Evolutionary conservation across 2,329 filamentous ascomycete species (phyloP), one percentile per base, ranked within the genome.

Genomic region (Paracoccidioides brasiliensis): DNA sequence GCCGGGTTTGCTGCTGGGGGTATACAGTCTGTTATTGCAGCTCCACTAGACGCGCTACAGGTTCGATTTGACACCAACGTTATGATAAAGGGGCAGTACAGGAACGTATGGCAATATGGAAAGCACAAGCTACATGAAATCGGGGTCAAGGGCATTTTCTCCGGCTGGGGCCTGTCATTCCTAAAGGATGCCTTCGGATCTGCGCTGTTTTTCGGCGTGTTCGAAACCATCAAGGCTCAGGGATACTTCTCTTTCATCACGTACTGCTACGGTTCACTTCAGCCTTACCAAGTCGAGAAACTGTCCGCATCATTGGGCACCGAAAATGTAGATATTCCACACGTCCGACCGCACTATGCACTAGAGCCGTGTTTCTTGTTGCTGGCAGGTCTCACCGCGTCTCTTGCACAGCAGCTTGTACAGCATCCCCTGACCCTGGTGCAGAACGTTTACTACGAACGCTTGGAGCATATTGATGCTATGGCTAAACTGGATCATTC

Each of bases 181-280:
- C 41, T 81, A 35, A 81, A 82, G 58, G 82, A 85, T 62, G 75
- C 78, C 1, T 71, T 83, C 40, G 82, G 82, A 8, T 79, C 78
- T 50, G 82, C 78, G 1, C 67, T 80, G 14, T 85, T 85, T 70
- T 85, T 85, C 66, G 74, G 75, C 48, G 76, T 76, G 0, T 85
- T 85, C 59, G 82, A 85, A 65, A 82, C 77, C 37, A 70, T 84
- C 63, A 85, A 85, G 62, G 76, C 76, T 40, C 82, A 84, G 62
- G 74, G 71, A 15, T 84, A 83, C 64, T 83, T 83, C 66, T 73
- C 71, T 7, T 84, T 81, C 60, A 71, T 84, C 9, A 77, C 76
- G n/a, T 72, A 72, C 57, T 82, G 78, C 60, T 84, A 84, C 62
- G 77, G 78, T 28, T 68, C 67, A 14, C 62, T 71, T 33, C 65